Evolutionary conservation across 352 stramenopile genomes (phyloP).

Genomic region (Phytophthora syringae): DNA sequence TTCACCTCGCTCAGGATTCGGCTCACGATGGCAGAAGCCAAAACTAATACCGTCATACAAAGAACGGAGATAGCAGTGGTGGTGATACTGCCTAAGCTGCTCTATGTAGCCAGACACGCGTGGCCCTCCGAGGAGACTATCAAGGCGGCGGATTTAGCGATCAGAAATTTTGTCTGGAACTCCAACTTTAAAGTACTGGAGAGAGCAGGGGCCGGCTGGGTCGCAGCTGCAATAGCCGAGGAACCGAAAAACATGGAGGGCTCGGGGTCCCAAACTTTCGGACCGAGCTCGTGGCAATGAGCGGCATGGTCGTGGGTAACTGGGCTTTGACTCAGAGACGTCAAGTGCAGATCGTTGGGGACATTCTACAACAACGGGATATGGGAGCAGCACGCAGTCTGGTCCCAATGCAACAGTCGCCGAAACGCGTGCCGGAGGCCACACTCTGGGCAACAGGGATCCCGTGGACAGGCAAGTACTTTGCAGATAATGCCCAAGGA

Average conservation of each 20-base stretch:
- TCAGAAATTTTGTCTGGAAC: slow-evolving; percentile 4
- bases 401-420: neutral
- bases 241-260: neutral
- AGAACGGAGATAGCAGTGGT: neutral
- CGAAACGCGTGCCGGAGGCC: neutral
- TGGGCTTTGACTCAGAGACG: neutral
- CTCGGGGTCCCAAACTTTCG: neutral
- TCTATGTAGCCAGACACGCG: slow-evolving; percentile 2
- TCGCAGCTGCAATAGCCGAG: neutral
- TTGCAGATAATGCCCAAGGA: neutral
- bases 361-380: neutral
- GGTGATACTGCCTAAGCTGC: slow-evolving; percentile 1
- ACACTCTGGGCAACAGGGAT: neutral
- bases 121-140: neutral
- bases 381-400: neutral
- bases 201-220: neutral
- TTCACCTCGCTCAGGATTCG: neutral
- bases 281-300: slow-evolving; percentile 1
- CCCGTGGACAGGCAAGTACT: neutral
- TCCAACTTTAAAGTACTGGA: neutral
- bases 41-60: slow-evolving; percentile 3
- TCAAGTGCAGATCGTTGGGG: neutral
- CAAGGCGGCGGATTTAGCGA: neutral
- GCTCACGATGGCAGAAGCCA: neutral
- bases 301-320: neutral